These are phyloP conservation scores for Parathielavia appendiculata DNA, from an alignment of 495 filamentous ascomycete species.

Conservation along the genomic window DNA sequence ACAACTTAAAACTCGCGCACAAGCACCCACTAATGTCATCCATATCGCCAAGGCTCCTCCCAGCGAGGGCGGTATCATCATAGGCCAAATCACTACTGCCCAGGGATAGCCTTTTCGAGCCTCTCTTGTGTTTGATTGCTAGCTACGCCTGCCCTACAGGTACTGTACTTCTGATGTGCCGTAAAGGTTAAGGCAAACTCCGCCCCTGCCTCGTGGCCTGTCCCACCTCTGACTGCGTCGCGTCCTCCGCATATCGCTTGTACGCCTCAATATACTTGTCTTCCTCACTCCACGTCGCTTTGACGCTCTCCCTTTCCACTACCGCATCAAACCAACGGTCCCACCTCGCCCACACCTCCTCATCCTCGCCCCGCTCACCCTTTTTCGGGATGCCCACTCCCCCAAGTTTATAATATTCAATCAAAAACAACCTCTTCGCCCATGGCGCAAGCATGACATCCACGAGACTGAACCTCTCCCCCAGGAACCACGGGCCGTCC, in stretches of 20 bases:
- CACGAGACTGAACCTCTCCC: constrained; percentile 49
- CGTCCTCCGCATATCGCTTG: constrained; percentile 65
- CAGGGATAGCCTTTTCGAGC: too few relatives aligned
- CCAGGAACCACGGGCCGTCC: constrained; percentile 59
- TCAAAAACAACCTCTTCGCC: constrained; percentile 62
- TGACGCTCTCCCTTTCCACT: constrained; percentile 50
- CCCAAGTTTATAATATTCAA: constrained; percentile 63
- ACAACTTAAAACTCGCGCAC: too few relatives aligned
- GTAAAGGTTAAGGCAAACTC: constrained; percentile 56
- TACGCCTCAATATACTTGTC: constrained; percentile 61
- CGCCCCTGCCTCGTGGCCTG: constrained; percentile 61
- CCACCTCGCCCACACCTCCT: constrained; percentile 57
- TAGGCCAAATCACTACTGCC: too few relatives aligned
- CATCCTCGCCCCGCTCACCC: constrained; percentile 33
- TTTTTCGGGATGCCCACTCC: constrained; percentile 51
- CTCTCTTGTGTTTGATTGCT: too few relatives aligned
- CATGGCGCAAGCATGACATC: constrained; percentile 64
- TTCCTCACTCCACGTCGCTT: constrained; percentile 57
- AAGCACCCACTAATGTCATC: too few relatives aligned
- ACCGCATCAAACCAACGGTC: constrained; percentile 55
- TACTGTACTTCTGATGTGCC: too few relatives aligned
- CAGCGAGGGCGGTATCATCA: too few relatives aligned
- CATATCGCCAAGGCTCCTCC: too few relatives aligned
- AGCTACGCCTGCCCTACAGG: too few relatives aligned
- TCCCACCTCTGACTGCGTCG: constrained; percentile 63